phyloP scores from a whole-genome alignment of 2,329 filamentous ascomycete species.

The Nothophaeocryptopus gaeumannii region DNA sequence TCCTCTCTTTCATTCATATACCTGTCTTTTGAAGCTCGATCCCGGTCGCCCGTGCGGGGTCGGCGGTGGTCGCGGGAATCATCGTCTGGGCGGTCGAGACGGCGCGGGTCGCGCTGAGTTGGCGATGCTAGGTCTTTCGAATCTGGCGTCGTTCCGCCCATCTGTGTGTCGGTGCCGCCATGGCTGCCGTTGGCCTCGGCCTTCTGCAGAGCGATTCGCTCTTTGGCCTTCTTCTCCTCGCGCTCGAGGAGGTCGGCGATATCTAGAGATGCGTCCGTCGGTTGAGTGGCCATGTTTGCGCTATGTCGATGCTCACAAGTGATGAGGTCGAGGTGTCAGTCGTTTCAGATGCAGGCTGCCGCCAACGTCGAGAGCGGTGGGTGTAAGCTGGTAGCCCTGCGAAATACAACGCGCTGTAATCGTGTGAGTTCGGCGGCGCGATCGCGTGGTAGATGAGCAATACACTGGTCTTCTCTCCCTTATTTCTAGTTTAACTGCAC shows the following conservation, averaged over 20 bases:
- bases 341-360: background rate
- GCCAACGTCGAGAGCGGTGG: slow-evolving; percentile 2
- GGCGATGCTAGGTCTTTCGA: slow-evolving; percentile 3
- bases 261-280: slow-evolving; percentile 14
- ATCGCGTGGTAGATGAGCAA: slow-evolving; percentile 1
- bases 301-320: slow-evolving; percentile 18
- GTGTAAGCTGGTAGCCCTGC: background rate
- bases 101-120: slow-evolving; percentile 11
- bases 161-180: slow-evolving; percentile 14
- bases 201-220: slow-evolving; percentile 17
- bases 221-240: slow-evolving; percentile 27
- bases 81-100: slow-evolving; percentile 14
- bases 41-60: slow-evolving; percentile 8
- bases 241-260: slow-evolving; percentile 32
- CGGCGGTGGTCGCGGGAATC: slow-evolving; percentile 3
- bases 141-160: slow-evolving; percentile 11
- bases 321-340: slow-evolving; percentile 5
- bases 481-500: no score
- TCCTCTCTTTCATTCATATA: slow-evolving; percentile 35
- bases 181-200: slow-evolving; percentile 12
- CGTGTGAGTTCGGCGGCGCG: slow-evolving; percentile 5
- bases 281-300: slow-evolving; percentile 12
- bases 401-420: slow-evolving; percentile 1
- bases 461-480: background rate
- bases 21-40: slow-evolving; percentile 21